Evolutionary conservation across 768 basidiomycete species (phyloP).

Genomic region (Daedaleopsis sinensis): DNA sequence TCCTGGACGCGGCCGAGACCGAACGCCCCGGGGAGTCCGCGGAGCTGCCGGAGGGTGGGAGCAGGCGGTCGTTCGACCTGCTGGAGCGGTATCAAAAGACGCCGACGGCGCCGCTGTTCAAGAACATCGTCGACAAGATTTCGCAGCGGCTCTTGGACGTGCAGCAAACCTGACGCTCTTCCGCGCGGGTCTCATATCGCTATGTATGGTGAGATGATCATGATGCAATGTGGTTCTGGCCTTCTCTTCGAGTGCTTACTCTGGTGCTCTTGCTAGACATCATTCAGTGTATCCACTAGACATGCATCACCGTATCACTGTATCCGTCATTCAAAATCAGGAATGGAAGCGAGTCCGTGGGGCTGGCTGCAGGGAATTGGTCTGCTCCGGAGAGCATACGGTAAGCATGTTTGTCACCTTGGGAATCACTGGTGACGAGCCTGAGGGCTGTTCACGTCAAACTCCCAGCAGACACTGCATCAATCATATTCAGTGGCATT

Average conservation of each 20-base stretch:
- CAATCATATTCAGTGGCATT: neutral
- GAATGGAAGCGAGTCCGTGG: conserved; percentile 1
- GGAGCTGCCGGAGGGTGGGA: conserved; percentile 29
- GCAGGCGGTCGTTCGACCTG: conserved; percentile 47
- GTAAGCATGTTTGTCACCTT: neutral
- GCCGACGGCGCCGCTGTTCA: conserved; percentile 69
- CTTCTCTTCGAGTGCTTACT: neutral
- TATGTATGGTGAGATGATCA: conserved; percentile 5
- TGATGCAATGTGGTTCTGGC: neutral
- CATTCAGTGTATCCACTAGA: conserved; percentile 11
- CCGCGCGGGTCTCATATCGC: neutral
- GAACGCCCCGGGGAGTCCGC: conserved; percentile 39
- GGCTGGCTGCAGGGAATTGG: neutral
- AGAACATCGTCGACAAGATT: conserved; percentile 52
- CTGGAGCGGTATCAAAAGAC: conserved; percentile 68
- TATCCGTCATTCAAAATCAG: neutral
- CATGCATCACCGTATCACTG: neutral
- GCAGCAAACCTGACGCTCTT: neutral
- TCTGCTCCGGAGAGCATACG: neutral
- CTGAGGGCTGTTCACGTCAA: neutral
- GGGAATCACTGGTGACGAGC: neutral
- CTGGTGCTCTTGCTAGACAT: conserved; percentile 2
- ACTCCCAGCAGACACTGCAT: too few species aligned
- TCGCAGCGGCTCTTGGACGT: conserved; percentile 32
- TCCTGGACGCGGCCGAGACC: conserved; percentile 71